Percentiles rank a stretch among this genome's conserved stretches.
Conservation (phyloP, 768 basidiomycete species). For the Termitomyces sp. region DNA sequence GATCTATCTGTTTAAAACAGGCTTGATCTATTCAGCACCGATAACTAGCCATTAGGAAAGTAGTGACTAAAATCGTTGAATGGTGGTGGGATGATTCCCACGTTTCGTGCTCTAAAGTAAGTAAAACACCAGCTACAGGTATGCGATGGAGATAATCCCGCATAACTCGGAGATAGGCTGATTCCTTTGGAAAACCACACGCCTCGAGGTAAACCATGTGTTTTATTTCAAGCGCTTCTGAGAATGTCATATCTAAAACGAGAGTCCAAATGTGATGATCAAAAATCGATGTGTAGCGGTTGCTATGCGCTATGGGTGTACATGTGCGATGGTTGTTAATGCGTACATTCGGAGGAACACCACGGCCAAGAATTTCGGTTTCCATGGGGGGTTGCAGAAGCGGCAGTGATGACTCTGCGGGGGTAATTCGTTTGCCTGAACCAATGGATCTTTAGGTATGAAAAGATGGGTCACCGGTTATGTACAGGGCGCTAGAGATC, state of each 20-base stretch:
- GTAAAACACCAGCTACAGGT: neutral
- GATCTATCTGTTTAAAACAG: too few species aligned
- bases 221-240: neutral
- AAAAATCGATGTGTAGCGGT: neutral
- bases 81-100: neutral
- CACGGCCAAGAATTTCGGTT: neutral
- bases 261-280: neutral
- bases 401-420: neutral
- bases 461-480: neutral
- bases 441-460: neutral
- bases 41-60: too few species aligned
- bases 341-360: neutral
- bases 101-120: neutral
- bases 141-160: neutral
- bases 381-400: neutral
- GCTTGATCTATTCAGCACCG: neutral
- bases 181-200: neutral
- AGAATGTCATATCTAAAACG: neutral
- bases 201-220: neutral
- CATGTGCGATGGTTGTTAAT: neutral
- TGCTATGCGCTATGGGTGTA: conserved; percentile 7
- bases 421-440: neutral
- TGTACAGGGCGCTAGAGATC: neutral
- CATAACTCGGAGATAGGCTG: neutral
- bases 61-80: too few species aligned